These are phyloP conservation scores for Yamadazyma conglobata DNA, from an alignment of 1,139 yeast species.

Conservation along the genomic window DNA sequence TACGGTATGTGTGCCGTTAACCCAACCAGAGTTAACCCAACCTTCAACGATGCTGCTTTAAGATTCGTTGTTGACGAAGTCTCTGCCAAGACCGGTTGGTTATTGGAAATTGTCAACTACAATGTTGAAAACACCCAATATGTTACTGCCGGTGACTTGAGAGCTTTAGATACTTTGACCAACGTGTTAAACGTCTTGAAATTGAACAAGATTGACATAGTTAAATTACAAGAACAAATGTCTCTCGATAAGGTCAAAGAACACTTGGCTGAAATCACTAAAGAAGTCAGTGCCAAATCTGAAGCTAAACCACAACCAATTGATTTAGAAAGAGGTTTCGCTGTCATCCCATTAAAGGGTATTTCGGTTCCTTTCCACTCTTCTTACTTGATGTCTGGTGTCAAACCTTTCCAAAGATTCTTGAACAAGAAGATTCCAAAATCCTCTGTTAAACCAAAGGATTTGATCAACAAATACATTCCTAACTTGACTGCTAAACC, in stretches of 20 bases:
- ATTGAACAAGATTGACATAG: constrained; percentile 90
- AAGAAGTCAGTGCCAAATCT: constrained; percentile 78
- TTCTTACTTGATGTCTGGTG: constrained; percentile 95
- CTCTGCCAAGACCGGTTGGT: constrained; percentile 80
- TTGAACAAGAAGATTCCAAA: constrained; percentile 92
- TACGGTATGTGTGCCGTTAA: constrained; percentile 99
- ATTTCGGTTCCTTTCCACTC: constrained; percentile 99
- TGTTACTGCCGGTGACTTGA: constrained; percentile 97
- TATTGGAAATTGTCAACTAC: constrained; percentile 95
- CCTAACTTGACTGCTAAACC: constrained; percentile 99
- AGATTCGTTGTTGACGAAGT: constrained; percentile 93
- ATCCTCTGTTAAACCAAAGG: constrained; percentile 92
- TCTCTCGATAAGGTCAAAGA: constrained; percentile 83
- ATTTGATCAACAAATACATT: constrained; percentile 90
- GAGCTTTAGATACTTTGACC: constrained; percentile 89
- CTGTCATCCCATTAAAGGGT: constrained; percentile 97
- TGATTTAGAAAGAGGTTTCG: constrained; percentile 95
- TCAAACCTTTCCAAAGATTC: constrained; percentile 97
- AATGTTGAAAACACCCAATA: constrained; percentile 98
- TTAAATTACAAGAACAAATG: constrained; percentile 76
- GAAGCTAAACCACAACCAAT: constrained; percentile 91
- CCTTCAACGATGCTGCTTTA: constrained; percentile 90
- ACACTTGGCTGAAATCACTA: constrained; percentile 82
- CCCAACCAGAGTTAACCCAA: constrained; percentile 86
- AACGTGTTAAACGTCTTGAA: constrained; percentile 91